A percentile compares a stretch with the other conserved stretches of the same genome.
phyloP scores from a whole-genome alignment of 2,329 filamentous ascomycete species.

The Chrysoporthe austroafricana region DNA sequence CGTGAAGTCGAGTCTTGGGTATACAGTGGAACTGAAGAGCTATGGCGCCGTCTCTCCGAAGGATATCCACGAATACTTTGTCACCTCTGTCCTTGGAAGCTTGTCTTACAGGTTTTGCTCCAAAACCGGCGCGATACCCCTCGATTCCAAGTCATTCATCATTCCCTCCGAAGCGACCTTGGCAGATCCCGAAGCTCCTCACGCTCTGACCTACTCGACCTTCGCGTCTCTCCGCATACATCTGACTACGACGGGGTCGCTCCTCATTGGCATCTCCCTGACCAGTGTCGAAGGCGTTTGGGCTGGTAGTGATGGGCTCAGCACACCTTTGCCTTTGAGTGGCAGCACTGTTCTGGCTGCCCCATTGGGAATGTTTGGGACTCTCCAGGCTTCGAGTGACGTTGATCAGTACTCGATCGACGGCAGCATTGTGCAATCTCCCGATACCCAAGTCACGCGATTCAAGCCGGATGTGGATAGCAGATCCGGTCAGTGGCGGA shows the following conservation, averaged over 20 bases:
- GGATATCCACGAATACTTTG: slow-evolving; percentile 58
- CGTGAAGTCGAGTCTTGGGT: slow-evolving; percentile 31
- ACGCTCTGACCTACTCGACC: slow-evolving; percentile 40
- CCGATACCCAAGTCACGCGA: slow-evolving; percentile 55
- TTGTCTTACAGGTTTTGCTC: slow-evolving; percentile 54
- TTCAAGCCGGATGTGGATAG: slow-evolving; percentile 46
- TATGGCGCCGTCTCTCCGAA: slow-evolving; percentile 44
- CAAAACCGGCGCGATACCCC: slow-evolving; percentile 52
- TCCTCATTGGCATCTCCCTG: slow-evolving; percentile 55
- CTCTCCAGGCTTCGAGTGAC: slow-evolving; percentile 43
- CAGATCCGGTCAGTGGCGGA: slow-evolving; percentile 52
- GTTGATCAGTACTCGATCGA: slow-evolving; percentile 41
- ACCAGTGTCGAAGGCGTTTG: slow-evolving; percentile 52
- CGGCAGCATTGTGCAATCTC: slow-evolving; percentile 51
- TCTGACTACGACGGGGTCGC: slow-evolving; percentile 58
- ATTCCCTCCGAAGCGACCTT: slow-evolving; percentile 42
- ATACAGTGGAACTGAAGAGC: slow-evolving; percentile 39
- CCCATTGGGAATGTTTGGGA: slow-evolving; percentile 56
- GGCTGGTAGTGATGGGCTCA: slow-evolving; percentile 49
- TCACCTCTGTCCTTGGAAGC: slow-evolving; percentile 56
- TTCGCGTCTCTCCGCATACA: slow-evolving; percentile 57
- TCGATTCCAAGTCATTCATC: slow-evolving; percentile 58
- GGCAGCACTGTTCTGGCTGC: slow-evolving; percentile 56
- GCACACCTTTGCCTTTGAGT: slow-evolving; percentile 44
- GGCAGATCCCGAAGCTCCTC: slow-evolving; percentile 36